These are phyloP conservation scores for Suhomyces guaymorum DNA, from an alignment of 1,139 yeast genomes.

Conservation along the genomic window DNA sequence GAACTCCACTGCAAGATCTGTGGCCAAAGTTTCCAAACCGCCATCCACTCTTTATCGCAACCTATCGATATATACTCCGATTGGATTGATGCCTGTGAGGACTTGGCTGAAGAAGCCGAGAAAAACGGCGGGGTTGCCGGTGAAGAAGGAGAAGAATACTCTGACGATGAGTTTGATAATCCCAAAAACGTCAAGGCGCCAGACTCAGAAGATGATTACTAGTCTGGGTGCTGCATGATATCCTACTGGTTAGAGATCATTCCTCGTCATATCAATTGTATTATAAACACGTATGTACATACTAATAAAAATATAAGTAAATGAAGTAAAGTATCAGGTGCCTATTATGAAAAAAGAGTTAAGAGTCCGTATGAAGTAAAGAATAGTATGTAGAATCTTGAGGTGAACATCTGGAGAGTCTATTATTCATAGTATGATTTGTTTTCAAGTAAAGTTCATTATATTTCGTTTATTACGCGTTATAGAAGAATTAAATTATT, in stretches of 20 bases:
- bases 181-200: slow-evolving; percentile 12
- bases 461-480: too few species aligned
- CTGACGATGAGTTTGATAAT: slow-evolving; percentile 35
- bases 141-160: slow-evolving; percentile 38
- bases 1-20: slow-evolving; percentile 88
- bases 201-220: slow-evolving; percentile 20
- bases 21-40: slow-evolving; percentile 90
- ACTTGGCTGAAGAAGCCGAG: slow-evolving; percentile 71
- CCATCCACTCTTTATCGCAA: slow-evolving; percentile 77
- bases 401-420: too few species aligned
- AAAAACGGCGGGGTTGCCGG: slow-evolving; percentile 25
- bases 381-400: too few species aligned
- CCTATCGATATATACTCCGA: slow-evolving; percentile 96
- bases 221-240: slow-evolving; percentile 4
- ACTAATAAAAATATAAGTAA: too few species aligned
- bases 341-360: too few species aligned
- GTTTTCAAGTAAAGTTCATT: too few species aligned
- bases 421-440: too few species aligned
- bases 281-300: slow-evolving; percentile 10
- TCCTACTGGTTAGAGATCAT: slow-evolving; percentile 14
- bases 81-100: slow-evolving; percentile 99
- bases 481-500: too few species aligned
- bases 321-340: too few species aligned
- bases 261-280: slow-evolving; percentile 8
- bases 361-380: too few species aligned